A percentile compares a stretch with the other conserved stretches of the same genome.
These are phyloP conservation scores for Nakazawaea wickerhamii DNA, from an alignment of 805 yeast genomes.

Conservation along the genomic window DNA sequence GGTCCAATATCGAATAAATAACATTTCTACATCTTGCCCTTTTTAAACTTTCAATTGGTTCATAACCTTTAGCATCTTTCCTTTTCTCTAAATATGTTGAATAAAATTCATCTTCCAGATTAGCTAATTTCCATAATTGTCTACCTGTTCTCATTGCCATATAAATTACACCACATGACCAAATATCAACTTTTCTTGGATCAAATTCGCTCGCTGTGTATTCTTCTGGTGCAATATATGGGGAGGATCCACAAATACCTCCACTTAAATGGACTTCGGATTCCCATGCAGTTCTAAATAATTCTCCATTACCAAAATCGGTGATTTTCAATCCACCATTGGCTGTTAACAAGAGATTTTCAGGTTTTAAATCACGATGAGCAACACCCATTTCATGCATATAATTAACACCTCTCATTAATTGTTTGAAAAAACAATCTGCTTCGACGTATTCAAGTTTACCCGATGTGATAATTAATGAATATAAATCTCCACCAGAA, in stretches of 20 bases:
- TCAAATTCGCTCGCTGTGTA: conserved; percentile 63
- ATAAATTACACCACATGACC: conserved; percentile 92
- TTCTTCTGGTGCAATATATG: conserved; percentile 91
- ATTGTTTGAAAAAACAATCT: conserved; percentile 84
- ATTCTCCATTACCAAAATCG: conserved; percentile 83
- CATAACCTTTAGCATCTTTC: conserved; percentile 80
- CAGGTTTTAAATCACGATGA: conserved; percentile 88
- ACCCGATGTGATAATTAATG: conserved; percentile 70
- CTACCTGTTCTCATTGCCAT: conserved; percentile 95
- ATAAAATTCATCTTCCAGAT: conserved; percentile 75
- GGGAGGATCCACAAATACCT: conserved; percentile 82
- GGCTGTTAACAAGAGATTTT: conserved; percentile 68
- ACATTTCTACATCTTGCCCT: conserved; percentile 90
- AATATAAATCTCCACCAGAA: conserved; percentile 75
- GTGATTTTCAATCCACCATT: conserved; percentile 75
- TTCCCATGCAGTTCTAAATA: conserved; percentile 85
- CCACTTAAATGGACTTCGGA: conserved; percentile 60
- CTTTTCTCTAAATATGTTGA: conserved; percentile 69
- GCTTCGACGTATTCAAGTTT: conserved; percentile 78
- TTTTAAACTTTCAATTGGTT: conserved; percentile 82
- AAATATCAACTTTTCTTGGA: conserved; percentile 76
- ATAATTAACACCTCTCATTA: conserved; percentile 76
- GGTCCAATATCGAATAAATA: conserved; percentile 88
- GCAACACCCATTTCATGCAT: conserved; percentile 90
- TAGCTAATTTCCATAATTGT: conserved; percentile 86